Percentiles rank a stretch among this genome's conserved stretches.
Evolutionary conservation across 345 rosid species (phyloP).

Genomic region (Rhodomyrtus tomentosa): DNA sequence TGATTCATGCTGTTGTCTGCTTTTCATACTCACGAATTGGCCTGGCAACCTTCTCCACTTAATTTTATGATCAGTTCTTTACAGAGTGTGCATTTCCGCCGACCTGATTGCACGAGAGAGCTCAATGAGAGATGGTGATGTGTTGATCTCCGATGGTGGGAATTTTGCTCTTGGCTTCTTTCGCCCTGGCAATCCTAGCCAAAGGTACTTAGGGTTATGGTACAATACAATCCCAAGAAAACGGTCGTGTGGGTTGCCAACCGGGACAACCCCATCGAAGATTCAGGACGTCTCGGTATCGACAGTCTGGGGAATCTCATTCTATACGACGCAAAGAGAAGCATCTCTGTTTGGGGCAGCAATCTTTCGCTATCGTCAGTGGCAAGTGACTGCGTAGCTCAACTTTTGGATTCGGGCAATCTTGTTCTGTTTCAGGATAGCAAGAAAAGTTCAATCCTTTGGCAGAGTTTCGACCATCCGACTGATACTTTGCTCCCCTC

Average conservation of each 20-base stretch:
- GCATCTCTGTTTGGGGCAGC: neutral
- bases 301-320: constrained; percentile 4
- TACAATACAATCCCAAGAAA: neutral
- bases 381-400: constrained; percentile 6
- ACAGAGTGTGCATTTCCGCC: neutral
- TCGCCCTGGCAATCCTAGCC: neutral
- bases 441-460: neutral
- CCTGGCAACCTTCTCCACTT: neutral
- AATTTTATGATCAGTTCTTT: neutral
- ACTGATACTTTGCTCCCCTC: constrained; percentile 21
- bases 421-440: constrained; percentile 9
- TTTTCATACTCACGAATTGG: neutral
- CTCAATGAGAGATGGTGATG: neutral
- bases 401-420: constrained; percentile 22
- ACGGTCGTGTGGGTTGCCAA: constrained; percentile 29
- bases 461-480: constrained; percentile 27
- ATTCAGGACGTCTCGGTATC: constrained; percentile 5
- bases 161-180: neutral
- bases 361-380: neutral
- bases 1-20: neutral
- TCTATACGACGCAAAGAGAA: neutral
- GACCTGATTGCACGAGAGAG: neutral
- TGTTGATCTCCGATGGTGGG: neutral
- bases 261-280: constrained; percentile 15
- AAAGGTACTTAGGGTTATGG: neutral